These are phyloP conservation scores for Wallacemonas sp. DNA, from an alignment of 208 protist species.

Conservation along the genomic window DNA sequence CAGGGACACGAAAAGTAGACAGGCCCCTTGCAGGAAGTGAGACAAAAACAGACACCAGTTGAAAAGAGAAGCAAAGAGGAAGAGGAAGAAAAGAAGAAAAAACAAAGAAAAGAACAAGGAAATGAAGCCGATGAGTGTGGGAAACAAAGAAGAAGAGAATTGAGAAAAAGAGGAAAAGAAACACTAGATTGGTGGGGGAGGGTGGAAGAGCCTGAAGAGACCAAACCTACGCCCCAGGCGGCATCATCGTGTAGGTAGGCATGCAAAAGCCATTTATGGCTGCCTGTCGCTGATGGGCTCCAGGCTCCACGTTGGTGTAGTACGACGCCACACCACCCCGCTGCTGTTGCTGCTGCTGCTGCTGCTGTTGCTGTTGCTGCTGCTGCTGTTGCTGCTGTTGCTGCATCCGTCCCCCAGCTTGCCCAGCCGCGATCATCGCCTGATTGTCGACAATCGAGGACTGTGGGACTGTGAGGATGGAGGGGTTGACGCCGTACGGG, in stretches of 20 bases:
- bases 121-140: not conserved
- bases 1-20: not conserved
- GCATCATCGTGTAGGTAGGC: conserved; percentile 10
- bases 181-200: not conserved
- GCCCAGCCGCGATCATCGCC: not conserved
- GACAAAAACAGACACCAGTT: not conserved
- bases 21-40: not conserved
- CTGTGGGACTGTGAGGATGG: conserved; percentile 10
- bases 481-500: conserved; percentile 22
- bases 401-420: not conserved
- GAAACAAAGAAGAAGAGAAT: conserved; percentile 6
- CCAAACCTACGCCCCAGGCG: not conserved
- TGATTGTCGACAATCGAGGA: conserved; percentile 6
- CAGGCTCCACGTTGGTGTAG: conserved; percentile 2
- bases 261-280: conserved; percentile 2
- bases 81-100: conserved; percentile 34
- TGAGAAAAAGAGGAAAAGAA: conserved; percentile 27
- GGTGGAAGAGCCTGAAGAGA: not conserved
- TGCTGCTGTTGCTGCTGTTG: conserved; percentile 19
- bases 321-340: not conserved
- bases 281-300: not conserved
- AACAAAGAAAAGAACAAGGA: conserved; percentile 21
- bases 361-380: conserved; percentile 28
- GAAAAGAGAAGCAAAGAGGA: not conserved
- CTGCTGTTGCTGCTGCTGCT: conserved; percentile 30